A percentile compares a stretch with the other conserved stretches of the same genome.
Evolutionary conservation across 1,139 yeast genomes (phyloP).

Genomic region (Kodamaea anthophila): DNA sequence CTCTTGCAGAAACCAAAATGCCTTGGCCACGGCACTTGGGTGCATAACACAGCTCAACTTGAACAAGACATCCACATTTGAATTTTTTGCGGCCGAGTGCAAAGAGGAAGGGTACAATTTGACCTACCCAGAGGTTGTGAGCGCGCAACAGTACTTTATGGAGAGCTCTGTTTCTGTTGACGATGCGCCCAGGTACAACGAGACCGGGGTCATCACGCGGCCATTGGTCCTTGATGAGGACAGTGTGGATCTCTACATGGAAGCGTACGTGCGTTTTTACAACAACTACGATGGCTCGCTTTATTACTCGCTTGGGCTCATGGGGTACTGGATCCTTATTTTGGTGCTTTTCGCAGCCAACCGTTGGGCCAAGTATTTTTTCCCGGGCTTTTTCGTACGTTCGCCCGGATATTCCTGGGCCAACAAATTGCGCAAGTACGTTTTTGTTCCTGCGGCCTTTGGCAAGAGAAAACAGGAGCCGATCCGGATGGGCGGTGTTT

Average conservation of each 20-base stretch:
- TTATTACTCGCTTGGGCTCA: constrained; percentile 41
- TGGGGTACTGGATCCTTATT: constrained; percentile 46
- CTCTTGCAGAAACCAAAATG: constrained; percentile 4
- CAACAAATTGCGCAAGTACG: constrained; percentile 10
- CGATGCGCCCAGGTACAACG: constrained; percentile 2
- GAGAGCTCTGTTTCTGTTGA: constrained; percentile 2
- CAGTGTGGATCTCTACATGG: neutral
- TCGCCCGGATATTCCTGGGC: constrained; percentile 1
- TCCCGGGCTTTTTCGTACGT: constrained; percentile 15
- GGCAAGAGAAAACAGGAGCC: constrained; percentile 17
- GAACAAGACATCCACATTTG: neutral
- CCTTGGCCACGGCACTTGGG: constrained; percentile 6
- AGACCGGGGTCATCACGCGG: constrained; percentile 3
- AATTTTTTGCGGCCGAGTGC: neutral
- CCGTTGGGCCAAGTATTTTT: constrained; percentile 32
- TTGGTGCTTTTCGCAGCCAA: constrained; percentile 33
- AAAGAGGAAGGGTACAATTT: neutral
- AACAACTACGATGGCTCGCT: constrained; percentile 34
- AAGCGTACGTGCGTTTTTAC: constrained; percentile 7
- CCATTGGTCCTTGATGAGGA: constrained; percentile 3
- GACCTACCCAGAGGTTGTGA: constrained; percentile 1
- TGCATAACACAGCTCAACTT: constrained; percentile 1
- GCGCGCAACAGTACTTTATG: neutral
- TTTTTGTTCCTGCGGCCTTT: constrained; percentile 24
- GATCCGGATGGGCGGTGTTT: constrained; percentile 1